Evolutionary conservation across 352 stramenopile genomes (phyloP), one percentile per base, ranked within the genome.

Genomic region (Achlya hypogyna): DNA sequence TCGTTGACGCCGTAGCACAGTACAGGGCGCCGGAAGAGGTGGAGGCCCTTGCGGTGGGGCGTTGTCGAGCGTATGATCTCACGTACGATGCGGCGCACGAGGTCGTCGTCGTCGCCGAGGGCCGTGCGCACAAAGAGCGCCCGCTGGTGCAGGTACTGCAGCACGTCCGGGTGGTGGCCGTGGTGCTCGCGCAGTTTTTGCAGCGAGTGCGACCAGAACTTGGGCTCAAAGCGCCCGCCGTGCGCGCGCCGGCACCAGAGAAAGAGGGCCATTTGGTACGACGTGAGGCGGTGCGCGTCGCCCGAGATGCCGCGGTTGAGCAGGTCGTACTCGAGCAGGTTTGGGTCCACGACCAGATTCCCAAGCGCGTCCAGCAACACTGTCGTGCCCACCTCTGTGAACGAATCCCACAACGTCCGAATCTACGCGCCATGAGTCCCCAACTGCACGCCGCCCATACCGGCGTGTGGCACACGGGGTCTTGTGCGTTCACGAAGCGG

Each of bases 321-420:
- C 31, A 78, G 51, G 5, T 59, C 70, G 22, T 81, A 53, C 53
- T 84, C 74, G 4, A 84, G 69, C 29, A 70, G 25, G 31, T 75
- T 81, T 4, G 73, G 76, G 10, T 78, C 70, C 62, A 84, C 72
- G 31, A 84, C 68, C 35, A 84, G 63, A 49, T 81, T 84, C 9
- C 74, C 76, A 29, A 78, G 73, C 43, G 68, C 27, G 51, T 81
- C 78, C 58, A 78, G 49, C 22, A 84, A 54, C 27, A 81, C 72
- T 10, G 69, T 59, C 22, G 64, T 76, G 23, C 73, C 76, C n/a
- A 84, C 73, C 8, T 56, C 68, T 6, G 71, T 65, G 42, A 78
- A 81, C 54, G 75, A 78, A 32, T 63, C 54, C 54, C 54, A 63
- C n/a, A 63, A 20, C n/a, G 35, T 63, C 23, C 54, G 54, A 6